Evolutionary conservation across 1,139 yeast species (phyloP), one percentile per base, ranked within the genome.

Genomic region (Kodamaea suecica): DNA sequence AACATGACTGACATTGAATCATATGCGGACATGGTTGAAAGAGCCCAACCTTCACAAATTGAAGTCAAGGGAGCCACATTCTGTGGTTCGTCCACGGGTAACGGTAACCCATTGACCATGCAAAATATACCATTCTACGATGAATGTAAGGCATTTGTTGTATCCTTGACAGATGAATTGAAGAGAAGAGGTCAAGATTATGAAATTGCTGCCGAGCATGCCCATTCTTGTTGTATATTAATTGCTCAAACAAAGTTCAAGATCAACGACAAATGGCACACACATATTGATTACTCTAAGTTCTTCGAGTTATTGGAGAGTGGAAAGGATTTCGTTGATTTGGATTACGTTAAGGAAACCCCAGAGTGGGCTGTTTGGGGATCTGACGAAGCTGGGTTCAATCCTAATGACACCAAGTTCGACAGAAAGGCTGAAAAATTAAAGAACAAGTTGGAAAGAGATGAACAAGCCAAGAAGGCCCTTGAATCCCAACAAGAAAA

Each of bases 41-140:
- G 80, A 42, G 97, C 92, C 4, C 65, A 68, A 43, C 97, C 97
- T 2, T 80, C 95, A 27, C 85, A 88, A 50, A 84, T 88, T 42
- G 97, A 88, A 60, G 83, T 88, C 40, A 88, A 88, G 61, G 97
- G 97, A 37, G 96, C 95, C 9, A 88, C 96, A 0, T 88, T 84
- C 62, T 87, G 96, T 62, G 96, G 96, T 1, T 81, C 94, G 0
- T 78, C 86, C 13, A 67, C 64, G 42, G 85, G 83, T 35, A 84
- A 86, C 55, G 90, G 92, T 30, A 87, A 87, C 53, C 92, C 95
- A 31, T 70, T 88, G 47, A 87, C 97, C 3, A 88, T 88, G 97
- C 92, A 87, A 57, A 88, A 88, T 53, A 90, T 88, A 37, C 97
- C 97, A 31, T 88, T 85, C 53, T 88, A 88, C 55, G 95, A 86